phyloP scores from a whole-genome alignment of 1,284 basidiomycete species.

The Ganoderma resinaceum region DNA sequence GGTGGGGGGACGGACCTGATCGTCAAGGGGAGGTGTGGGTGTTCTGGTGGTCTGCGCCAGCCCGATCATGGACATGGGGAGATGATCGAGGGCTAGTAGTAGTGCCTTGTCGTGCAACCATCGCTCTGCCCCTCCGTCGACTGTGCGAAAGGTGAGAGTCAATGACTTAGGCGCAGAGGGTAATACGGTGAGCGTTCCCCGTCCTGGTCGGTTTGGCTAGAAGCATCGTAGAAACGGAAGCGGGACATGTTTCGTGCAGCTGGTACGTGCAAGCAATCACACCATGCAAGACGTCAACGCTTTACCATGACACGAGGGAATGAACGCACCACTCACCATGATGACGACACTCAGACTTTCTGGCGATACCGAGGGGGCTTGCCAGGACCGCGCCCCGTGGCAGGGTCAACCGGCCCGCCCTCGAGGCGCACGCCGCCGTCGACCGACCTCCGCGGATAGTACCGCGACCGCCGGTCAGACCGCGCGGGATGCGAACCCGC shows the following conservation, averaged over 20 bases:
- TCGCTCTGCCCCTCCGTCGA: neutral
- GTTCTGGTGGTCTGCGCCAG: neutral
- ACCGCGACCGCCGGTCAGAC: neutral
- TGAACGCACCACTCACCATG: conserved; percentile 12
- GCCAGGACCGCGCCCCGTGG: neutral
- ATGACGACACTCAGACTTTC: neutral
- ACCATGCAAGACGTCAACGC: neutral
- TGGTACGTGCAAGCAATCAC: neutral
- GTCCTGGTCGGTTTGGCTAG: neutral
- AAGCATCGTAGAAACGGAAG: no score
- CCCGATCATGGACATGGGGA: neutral
- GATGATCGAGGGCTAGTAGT: neutral
- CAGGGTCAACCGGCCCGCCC: conserved; percentile 4
- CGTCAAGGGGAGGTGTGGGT: neutral
- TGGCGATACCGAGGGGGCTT: conserved; percentile 12
- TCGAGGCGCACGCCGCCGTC: conserved; percentile 21
- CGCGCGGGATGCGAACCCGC: neutral
- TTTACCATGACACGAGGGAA: conserved; percentile 10
- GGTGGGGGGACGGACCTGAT: neutral
- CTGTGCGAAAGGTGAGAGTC: neutral
- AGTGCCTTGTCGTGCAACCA: neutral
- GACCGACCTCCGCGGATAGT: neutral
- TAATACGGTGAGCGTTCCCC: neutral
- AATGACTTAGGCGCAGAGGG: neutral
- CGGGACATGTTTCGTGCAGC: neutral